These are phyloP conservation scores for Epichloe elymi DNA, from an alignment of 2,329 filamentous ascomycete genomes.

Conservation along the genomic window DNA sequence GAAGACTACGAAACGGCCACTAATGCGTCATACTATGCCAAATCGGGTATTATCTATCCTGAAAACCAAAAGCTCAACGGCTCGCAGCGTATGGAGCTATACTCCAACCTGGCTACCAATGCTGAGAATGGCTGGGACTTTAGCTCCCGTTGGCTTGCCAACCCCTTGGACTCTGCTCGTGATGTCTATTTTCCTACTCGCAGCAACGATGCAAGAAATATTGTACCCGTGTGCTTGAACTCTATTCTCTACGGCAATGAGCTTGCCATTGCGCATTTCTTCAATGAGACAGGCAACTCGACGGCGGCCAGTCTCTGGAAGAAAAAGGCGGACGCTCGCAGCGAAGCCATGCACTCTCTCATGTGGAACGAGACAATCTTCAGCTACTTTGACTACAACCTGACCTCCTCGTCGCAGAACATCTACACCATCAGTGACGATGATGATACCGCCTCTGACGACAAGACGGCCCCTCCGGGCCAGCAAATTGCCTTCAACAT, in stretches of 20 bases:
- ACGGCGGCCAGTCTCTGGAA: conserved; percentile 36
- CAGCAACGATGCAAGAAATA: conserved; percentile 44
- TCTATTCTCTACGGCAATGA: conserved; percentile 56
- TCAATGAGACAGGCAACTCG: conserved; percentile 35
- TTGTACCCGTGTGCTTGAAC: conserved; percentile 54
- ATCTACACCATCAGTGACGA: conserved; percentile 37
- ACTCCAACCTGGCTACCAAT: conserved; percentile 49
- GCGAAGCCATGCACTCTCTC: conserved; percentile 47
- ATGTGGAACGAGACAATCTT: conserved; percentile 52
- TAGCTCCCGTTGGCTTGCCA: conserved; percentile 41
- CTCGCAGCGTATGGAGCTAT: conserved; percentile 37
- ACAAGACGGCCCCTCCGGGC: conserved; percentile 34
- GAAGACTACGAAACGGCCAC: conserved; percentile 55
- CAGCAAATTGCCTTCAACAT: conserved; percentile 44
- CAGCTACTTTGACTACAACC: conserved; percentile 58
- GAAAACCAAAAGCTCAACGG: conserved; percentile 36
- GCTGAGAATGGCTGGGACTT: conserved; percentile 59
- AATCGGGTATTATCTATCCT: conserved; percentile 45
- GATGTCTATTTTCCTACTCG: conserved; percentile 54
- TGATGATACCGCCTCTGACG: conserved; percentile 20
- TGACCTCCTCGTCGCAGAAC: conserved; percentile 43
- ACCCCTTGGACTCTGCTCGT: conserved; percentile 41
- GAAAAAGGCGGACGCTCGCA: conserved; percentile 35
- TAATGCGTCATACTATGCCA: conserved; percentile 49
- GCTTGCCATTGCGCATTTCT: conserved; percentile 41